These are phyloP conservation scores for Kodamaea kaohsiungensis DNA, from an alignment of 805 yeast genomes.

Conservation along the genomic window DNA sequence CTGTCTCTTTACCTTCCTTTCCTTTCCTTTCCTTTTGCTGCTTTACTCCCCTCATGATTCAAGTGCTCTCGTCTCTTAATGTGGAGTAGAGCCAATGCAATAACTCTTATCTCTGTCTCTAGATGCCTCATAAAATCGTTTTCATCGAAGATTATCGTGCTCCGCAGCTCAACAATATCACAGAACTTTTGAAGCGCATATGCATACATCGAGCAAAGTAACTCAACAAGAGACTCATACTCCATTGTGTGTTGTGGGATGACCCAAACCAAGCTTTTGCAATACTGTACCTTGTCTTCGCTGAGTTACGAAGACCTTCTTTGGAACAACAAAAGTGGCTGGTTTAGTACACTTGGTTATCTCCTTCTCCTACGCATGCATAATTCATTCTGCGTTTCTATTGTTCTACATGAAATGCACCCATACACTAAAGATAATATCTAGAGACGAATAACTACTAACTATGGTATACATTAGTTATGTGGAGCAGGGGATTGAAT, in stretches of 20 bases:
- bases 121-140: neutral
- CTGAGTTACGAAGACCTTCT: neutral
- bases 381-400: neutral
- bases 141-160: neutral
- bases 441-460: neutral
- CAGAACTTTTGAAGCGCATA: neutral
- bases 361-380: conserved; percentile 1
- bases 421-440: neutral
- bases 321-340: neutral
- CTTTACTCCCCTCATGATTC: too few relatives aligned
- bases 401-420: neutral
- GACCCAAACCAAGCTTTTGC: neutral
- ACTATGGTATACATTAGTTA: too few relatives aligned
- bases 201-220: neutral
- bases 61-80: too few relatives aligned
- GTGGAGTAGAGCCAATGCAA: neutral
- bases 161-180: neutral
- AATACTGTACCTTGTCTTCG: neutral
- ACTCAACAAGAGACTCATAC: neutral
- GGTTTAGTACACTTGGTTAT: neutral
- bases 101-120: neutral
- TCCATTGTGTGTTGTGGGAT: neutral
- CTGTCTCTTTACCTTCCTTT: too few relatives aligned
- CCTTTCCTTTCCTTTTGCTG: too few relatives aligned
- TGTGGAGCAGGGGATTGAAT: too few relatives aligned